Base-by-base conservation (phyloP, 176 grass and related monocot genomes). In the Elymus sibiricus region DNA sequence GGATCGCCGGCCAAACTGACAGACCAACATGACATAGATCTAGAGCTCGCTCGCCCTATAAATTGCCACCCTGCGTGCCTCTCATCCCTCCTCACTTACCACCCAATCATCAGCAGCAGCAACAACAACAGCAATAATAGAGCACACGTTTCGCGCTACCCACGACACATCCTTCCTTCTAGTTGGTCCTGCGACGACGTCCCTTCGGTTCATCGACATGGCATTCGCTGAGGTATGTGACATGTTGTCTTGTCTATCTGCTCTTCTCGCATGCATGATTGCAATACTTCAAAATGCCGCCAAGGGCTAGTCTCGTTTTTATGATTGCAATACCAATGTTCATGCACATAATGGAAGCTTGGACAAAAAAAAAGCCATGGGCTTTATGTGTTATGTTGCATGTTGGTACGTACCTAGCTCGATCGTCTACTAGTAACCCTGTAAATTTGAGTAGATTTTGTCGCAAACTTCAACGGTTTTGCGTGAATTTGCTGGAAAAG, bases 171-270 rank as follows among this genome's bases (percentile, higher is more conserved):
- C 8, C 7, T 11, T 42, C 69, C 40, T 32, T 56, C 64, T 42
- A 6, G 29, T 28, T n/a, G 61, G 53, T 10, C 5, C n/a, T 29
- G 3, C 27, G 22, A 12, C 3, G 9, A n/a, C 2, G 11, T 16
- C 19, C 22, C 27, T 80, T 39, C 1, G 21, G 14, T 78, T 11
- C 9, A 4, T 39, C 47, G 25, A 64, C 19, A 90, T 90, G 89
- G 84, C 89, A 37, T 87, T 87, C 58, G 25, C 56, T 6, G 43
- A 90, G 89, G 89, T 90, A 90, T 46, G 81, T 22, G 51, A 12
- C 34, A 19, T 44, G 21, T 25, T 64, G 32, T 22, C 46, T 58
- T 12, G n/a, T 26, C 0, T 46, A 28, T 25, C 75, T 25, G 16
- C 35, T 39, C 3, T 6, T 56, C 39, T 63, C 49, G 19, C 49